Conservation (phyloP, 75 land plant species). For the Pinus taeda region DNA sequence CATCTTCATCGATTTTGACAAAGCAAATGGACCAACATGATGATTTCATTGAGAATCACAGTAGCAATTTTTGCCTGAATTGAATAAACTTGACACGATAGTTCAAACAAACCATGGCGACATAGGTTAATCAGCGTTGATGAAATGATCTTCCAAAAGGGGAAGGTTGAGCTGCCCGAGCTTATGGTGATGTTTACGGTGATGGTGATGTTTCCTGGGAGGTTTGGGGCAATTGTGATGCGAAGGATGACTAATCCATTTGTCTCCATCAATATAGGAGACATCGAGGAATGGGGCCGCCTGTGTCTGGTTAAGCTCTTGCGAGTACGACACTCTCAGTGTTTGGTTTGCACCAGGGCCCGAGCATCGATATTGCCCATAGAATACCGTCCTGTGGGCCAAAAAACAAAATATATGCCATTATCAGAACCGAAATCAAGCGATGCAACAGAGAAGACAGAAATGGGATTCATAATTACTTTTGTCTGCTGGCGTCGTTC, state of each 20-base stretch:
- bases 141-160: background rate
- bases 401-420: no score
- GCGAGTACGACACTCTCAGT: slow-evolving; percentile 53
- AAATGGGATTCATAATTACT: slow-evolving; percentile 28
- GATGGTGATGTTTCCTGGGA: background rate
- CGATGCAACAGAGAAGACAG: background rate
- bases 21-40: no score
- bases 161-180: background rate
- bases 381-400: slow-evolving; percentile 57
- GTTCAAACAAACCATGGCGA: background rate
- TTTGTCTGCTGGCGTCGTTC: slow-evolving; percentile 61
- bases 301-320: slow-evolving; percentile 29
- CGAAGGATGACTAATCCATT: slow-evolving; percentile 36
- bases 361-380: slow-evolving; percentile 77
- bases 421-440: background rate
- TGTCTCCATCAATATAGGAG: slow-evolving; percentile 57
- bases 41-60: no score
- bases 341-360: slow-evolving; percentile 68
- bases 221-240: slow-evolving; percentile 15
- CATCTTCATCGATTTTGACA: no score
- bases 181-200: background rate
- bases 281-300: slow-evolving; percentile 38
- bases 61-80: no score
- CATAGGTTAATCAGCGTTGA: background rate
- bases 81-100: background rate